A percentile compares a stretch with the other conserved stretches of the same genome.
These are phyloP conservation scores for Barnettozyma populi DNA, from an alignment of 805 yeast species.

Conservation along the genomic window DNA sequence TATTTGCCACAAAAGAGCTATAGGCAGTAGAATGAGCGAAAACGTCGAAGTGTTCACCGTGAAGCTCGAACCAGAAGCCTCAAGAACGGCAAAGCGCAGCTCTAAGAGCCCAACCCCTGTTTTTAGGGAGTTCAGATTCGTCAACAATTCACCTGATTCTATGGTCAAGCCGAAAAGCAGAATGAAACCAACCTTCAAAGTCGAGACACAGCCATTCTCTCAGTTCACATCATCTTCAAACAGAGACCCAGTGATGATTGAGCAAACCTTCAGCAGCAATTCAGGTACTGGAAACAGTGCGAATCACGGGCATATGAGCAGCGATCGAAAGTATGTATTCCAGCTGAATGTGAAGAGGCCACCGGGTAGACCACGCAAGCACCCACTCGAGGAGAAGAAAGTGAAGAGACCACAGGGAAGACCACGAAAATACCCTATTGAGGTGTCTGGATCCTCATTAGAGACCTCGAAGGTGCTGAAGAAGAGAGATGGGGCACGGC, in stretches of 20 bases:
- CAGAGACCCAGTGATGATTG: slow-evolving; percentile 17
- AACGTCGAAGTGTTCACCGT: slow-evolving; percentile 6
- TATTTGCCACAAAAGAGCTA: neutral
- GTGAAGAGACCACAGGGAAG: slow-evolving; percentile 26
- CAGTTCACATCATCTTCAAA: slow-evolving; percentile 5
- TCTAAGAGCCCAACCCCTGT: neutral
- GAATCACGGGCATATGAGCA: neutral
- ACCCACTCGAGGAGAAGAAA: slow-evolving; percentile 42
- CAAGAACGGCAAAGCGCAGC: neutral
- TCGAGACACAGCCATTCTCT: slow-evolving; percentile 9
- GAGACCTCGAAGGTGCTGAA: slow-evolving; percentile 2
- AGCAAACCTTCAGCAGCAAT: slow-evolving; percentile 16
- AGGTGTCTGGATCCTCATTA: slow-evolving; percentile 2
- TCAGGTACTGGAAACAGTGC: neutral
- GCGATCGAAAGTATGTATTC: slow-evolving; percentile 17
- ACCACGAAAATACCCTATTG: slow-evolving; percentile 24
- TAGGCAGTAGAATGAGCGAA: neutral
- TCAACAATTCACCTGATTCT: slow-evolving; percentile 19
- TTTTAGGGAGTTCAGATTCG: slow-evolving; percentile 19
- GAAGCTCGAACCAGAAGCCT: neutral
- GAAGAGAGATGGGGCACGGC: neutral
- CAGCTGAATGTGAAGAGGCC: slow-evolving; percentile 31
- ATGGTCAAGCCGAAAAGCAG: slow-evolving; percentile 16
- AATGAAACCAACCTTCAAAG: slow-evolving; percentile 24
- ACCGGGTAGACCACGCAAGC: slow-evolving; percentile 47